These are phyloP conservation scores for Xylariaceae sp. DNA, from an alignment of 2,329 filamentous ascomycete species.

Conservation along the genomic window DNA sequence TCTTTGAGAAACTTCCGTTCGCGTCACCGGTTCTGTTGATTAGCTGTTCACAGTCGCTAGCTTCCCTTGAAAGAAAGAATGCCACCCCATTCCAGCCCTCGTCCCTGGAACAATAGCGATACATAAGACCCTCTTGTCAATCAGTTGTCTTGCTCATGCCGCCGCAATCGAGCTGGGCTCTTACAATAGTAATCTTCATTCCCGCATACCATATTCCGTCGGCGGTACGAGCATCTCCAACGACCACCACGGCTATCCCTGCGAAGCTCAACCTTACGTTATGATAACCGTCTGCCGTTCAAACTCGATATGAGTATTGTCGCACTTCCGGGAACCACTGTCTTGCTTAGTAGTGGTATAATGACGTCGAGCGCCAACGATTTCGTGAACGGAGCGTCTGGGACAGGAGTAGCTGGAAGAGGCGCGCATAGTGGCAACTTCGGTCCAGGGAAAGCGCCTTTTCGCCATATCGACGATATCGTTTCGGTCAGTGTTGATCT, in stretches of 20 bases:
- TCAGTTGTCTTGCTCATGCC: slow-evolving; percentile 4
- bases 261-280: slow-evolving; percentile 2
- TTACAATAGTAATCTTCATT: slow-evolving; percentile 2
- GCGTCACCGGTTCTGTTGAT: slow-evolving; percentile 15
- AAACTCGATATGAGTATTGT: slow-evolving; percentile 34
- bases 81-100: slow-evolving; percentile 34
- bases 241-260: background rate
- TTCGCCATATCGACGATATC: slow-evolving; percentile 62
- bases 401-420: background rate
- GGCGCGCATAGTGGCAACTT: slow-evolving; percentile 18
- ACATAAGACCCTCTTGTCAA: slow-evolving; percentile 32
- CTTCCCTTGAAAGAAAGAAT: slow-evolving; percentile 41
- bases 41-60: slow-evolving; percentile 29
- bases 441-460: slow-evolving; percentile 42
- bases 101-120: slow-evolving; percentile 30
- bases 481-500: slow-evolving; percentile 53
- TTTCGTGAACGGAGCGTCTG: slow-evolving; percentile 12
- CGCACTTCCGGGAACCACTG: slow-evolving; percentile 28
- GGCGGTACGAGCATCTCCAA: background rate
- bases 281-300: slow-evolving; percentile 12
- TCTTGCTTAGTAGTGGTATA: slow-evolving; percentile 14
- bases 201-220: background rate
- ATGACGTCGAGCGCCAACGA: slow-evolving; percentile 29
- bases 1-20: slow-evolving; percentile 21
- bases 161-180: background rate